Base-by-base conservation (phyloP, 495 filamentous ascomycete species). In the Aeminium ludgeri region DNA sequence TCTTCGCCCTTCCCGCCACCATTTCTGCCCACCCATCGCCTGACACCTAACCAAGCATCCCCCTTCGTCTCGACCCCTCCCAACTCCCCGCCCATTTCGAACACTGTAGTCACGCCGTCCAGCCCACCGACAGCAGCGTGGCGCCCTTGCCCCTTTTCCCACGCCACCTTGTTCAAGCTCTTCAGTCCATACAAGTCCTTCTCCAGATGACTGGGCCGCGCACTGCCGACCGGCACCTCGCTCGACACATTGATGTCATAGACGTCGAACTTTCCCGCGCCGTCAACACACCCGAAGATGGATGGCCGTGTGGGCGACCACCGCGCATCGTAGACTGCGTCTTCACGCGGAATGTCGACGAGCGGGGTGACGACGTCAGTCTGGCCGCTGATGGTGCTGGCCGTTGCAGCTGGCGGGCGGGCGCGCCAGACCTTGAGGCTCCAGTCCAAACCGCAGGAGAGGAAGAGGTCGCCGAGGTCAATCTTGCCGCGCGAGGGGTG, bases 361-460 rank as follows among this genome's bases (percentile, higher is more conserved):
- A 99, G 68, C 0, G 91, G 91, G 1, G 71, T 58, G 13, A 84
- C 68, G 10, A 45, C 41, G 18, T 66, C 62, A n/a, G 50, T 57
- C 0, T 49, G 41, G 0, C 60, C 59, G 12, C 58, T 59, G 13
- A 59, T 55, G 0, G 68, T 65, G 29, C 44, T 41, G 6, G 50
- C 20, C 12, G 73, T 70, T 15, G 70, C 68, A 0, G 76, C 76
- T 6, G 82, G 77, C 2, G 89, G 78, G 2, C 82, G 74, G 15
- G 87, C 78, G 58, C 86, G 87, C 89, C 89, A 99, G 18, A 99
- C 66, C 60, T 91, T 94, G 43, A 94, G 85, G 52, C 76, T 86
- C 89, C 89, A 99, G 64, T 99, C 89, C 10, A 96, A 65, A 32
- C 76, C 81, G 10, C 78, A 75, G 17, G 76, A 82, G 25, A 99